A percentile compares a stretch with the other conserved stretches of the same genome.
These are phyloP conservation scores for Arctium lappa DNA, from an alignment of 129 eudicot species.

Conservation along the genomic window DNA sequence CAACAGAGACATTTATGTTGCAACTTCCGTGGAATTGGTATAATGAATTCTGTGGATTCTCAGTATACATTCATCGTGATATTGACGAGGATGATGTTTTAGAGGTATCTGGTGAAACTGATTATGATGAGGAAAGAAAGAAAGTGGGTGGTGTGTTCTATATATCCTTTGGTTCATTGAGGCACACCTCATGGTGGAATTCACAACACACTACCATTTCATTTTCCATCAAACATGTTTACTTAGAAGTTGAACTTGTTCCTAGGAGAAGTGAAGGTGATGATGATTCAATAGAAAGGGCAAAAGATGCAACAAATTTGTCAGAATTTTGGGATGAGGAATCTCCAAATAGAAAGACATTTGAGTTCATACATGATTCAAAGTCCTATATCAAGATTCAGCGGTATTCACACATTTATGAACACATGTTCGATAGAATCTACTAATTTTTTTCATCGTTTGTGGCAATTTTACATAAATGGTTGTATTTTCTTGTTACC, in stretches of 20 bases:
- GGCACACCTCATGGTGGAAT: background rate
- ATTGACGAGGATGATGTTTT: background rate
- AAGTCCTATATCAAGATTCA: background rate
- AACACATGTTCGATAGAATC: background rate
- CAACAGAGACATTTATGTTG: background rate
- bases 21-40: background rate
- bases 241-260: background rate
- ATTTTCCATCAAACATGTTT: background rate
- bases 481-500: background rate
- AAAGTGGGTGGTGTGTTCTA: too few species aligned
- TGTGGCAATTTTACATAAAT: background rate
- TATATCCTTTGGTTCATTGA: background rate
- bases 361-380: background rate
- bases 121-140: too few species aligned
- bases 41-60: background rate
- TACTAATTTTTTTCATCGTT: background rate
- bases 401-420: background rate
- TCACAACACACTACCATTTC: background rate
- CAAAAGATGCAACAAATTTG: background rate
- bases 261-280: background rate
- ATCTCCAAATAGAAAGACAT: background rate
- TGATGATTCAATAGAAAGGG: background rate
- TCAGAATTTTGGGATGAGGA: background rate
- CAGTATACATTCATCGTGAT: too few species aligned
- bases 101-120: too few species aligned